Evolutionary conservation across 331 rosid genomes (phyloP).

Genomic region (Pyracantha coccinea): DNA sequence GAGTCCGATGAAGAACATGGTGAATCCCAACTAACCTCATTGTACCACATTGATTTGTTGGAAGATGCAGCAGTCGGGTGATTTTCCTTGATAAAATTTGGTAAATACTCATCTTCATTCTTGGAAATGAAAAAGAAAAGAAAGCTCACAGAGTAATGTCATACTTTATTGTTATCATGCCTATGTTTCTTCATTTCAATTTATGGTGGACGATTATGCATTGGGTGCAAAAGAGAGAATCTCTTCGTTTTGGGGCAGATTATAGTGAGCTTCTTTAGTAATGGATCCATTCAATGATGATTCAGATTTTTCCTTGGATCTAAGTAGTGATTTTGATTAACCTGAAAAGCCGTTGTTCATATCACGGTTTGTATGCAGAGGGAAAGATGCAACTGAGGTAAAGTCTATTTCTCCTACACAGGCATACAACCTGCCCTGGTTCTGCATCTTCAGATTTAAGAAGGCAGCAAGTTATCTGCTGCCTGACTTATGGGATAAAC

Average conservation of each 20-base stretch:
- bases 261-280: too few species aligned
- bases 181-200: neutral
- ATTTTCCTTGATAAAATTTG: neutral
- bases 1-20: constrained; percentile 1
- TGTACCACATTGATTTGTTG: neutral
- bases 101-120: neutral
- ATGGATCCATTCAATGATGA: too few species aligned
- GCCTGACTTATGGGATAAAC: neutral
- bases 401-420: neutral
- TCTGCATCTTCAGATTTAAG: neutral
- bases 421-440: neutral
- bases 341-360: too few species aligned
- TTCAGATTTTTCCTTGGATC: too few species aligned
- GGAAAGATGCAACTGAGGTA: constrained; percentile 42
- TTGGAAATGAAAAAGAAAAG: neutral
- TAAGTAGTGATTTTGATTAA: too few species aligned
- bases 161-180: neutral
- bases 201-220: neutral
- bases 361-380: constrained; percentile 40
- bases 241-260: too few species aligned
- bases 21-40: neutral
- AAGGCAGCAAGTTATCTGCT: neutral
- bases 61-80: neutral
- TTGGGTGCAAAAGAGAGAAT: too few species aligned
- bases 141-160: neutral